A percentile compares a stretch with the other conserved stretches of the same genome.
Conservation (phyloP, 306 rosid genomes). For the Gastrolobium villosum region DNA sequence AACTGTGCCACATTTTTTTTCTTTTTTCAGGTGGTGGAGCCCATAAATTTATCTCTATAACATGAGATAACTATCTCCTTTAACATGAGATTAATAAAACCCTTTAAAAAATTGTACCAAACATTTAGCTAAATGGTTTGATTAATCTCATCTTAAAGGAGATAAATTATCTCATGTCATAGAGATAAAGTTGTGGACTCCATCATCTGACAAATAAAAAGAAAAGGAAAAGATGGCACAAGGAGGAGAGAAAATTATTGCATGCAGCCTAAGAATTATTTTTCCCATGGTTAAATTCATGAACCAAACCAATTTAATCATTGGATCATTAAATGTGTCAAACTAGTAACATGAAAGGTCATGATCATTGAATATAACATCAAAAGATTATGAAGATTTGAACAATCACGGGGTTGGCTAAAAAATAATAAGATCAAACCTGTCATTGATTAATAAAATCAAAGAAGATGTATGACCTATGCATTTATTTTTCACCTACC, state of each 20-base stretch:
- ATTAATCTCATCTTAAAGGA: no score
- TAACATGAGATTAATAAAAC: no score
- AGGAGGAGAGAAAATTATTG: no score
- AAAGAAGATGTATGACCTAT: background rate
- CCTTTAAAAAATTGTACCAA: conserved; percentile 14
- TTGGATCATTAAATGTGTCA: background rate
- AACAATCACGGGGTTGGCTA: background rate
- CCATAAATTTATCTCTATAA: no score
- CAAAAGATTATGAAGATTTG: background rate
- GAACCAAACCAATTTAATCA: background rate
- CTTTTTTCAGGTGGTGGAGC: no score
- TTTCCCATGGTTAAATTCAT: conserved; percentile 10
- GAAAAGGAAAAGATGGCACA: no score
- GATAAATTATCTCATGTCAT: no score
- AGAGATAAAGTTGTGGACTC: no score
- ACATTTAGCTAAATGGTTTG: background rate
- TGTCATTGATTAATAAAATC: background rate
- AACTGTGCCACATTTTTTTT: no score
- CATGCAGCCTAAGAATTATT: no score
- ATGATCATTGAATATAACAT: background rate
- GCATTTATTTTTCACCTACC: conserved; percentile 34
- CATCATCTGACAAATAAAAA: no score
- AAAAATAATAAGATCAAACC: background rate
- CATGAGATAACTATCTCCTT: no score
- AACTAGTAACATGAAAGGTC: background rate